Evolutionary conservation across 1,284 basidiomycete species (phyloP).

Genomic region (Pseudozyma thailandica): DNA sequence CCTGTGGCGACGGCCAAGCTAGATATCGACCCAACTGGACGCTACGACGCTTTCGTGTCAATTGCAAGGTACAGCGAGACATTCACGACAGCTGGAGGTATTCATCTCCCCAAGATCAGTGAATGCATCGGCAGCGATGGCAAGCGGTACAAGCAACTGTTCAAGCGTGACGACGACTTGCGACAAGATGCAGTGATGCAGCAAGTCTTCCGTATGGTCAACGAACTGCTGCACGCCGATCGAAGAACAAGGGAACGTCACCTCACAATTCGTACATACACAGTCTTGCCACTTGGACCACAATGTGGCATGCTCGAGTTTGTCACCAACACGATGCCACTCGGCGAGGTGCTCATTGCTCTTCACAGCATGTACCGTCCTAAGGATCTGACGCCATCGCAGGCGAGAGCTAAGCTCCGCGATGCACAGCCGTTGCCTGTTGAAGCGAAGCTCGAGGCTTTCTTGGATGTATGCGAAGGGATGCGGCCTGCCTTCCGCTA

Average conservation of each 20-base stretch:
- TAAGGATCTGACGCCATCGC: slow-evolving; percentile 35
- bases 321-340: slow-evolving; percentile 80
- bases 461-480: slow-evolving; percentile 72
- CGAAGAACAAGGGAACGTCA: slow-evolving; percentile 79
- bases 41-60: slow-evolving; percentile 73
- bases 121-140: slow-evolving; percentile 79
- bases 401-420: slow-evolving; percentile 43
- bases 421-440: slow-evolving; percentile 31
- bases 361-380: slow-evolving; percentile 72
- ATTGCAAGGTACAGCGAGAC: slow-evolving; percentile 72
- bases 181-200: slow-evolving; percentile 99
- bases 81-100: slow-evolving; percentile 80
- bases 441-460: slow-evolving; percentile 68
- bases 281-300: slow-evolving; percentile 83
- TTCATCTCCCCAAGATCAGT: slow-evolving; percentile 85
- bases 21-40: slow-evolving; percentile 77
- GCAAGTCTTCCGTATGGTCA: slow-evolving; percentile 92
- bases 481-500: slow-evolving; percentile 90
- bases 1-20: slow-evolving; percentile 83
- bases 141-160: slow-evolving; percentile 82
- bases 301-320: slow-evolving; percentile 91
- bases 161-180: slow-evolving; percentile 89
- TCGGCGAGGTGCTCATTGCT: slow-evolving; percentile 75
- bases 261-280: slow-evolving; percentile 84
- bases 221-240: slow-evolving; percentile 79